Percentiles rank a stretch among this genome's conserved stretches.
Evolutionary conservation across 1,284 basidiomycete genomes (phyloP).

Genomic region (Xerocomus nothofagi): DNA sequence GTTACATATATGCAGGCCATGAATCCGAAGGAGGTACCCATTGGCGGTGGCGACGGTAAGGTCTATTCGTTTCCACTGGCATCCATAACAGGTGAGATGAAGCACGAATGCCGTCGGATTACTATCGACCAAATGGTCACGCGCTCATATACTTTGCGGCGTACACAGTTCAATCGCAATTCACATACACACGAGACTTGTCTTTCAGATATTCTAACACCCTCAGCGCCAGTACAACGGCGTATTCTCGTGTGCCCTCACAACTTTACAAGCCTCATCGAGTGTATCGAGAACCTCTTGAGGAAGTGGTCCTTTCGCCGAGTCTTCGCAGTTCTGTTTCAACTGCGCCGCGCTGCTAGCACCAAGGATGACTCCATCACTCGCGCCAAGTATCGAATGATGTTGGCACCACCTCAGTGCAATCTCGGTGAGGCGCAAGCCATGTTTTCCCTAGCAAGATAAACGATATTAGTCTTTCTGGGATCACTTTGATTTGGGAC

Average conservation of each 20-base stretch:
- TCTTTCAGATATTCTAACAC: constrained; percentile 2
- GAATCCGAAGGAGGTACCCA: not conserved
- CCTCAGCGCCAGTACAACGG: constrained; percentile 54
- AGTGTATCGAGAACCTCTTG: constrained; percentile 50
- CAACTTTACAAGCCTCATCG: constrained; percentile 50
- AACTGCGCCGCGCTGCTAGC: constrained; percentile 41
- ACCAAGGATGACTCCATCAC: constrained; percentile 45
- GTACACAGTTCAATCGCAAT: not conserved
- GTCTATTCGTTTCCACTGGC: not conserved
- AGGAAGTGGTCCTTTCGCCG: constrained; percentile 50
- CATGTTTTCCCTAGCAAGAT: constrained; percentile 37
- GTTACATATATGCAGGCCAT: not conserved
- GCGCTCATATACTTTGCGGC: too few relatives aligned
- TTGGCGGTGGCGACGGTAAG: not conserved
- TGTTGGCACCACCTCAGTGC: constrained; percentile 50
- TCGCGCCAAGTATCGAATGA: constrained; percentile 44
- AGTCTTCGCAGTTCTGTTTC: constrained; percentile 40
- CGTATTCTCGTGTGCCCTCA: constrained; percentile 39
- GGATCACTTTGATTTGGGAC: not conserved
- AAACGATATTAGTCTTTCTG: not conserved
- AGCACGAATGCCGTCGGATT: not conserved
- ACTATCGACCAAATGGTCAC: too few relatives aligned
- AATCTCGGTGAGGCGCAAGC: constrained; percentile 44
- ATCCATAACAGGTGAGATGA: not conserved
- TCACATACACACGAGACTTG: not conserved